phyloP scores from a whole-genome alignment of 768 basidiomycete genomes.

The Suillus decipiens region DNA sequence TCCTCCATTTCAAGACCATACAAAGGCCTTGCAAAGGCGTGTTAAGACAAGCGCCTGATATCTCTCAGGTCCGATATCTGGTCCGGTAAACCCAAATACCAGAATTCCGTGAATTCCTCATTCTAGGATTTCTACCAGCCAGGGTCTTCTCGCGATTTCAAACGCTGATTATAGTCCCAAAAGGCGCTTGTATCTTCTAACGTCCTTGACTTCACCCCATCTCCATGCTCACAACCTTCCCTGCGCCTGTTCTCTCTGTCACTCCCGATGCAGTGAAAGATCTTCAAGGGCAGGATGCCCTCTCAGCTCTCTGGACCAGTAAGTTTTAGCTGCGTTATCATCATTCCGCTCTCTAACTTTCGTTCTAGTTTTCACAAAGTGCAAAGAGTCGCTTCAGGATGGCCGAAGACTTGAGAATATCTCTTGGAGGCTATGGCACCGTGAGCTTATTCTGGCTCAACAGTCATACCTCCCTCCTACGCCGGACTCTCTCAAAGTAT shows the following conservation, averaged over 20 bases:
- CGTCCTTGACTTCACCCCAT: constrained; percentile 15
- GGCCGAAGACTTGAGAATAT: constrained; percentile 87
- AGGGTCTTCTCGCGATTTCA: constrained; percentile 17
- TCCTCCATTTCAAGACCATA: background rate
- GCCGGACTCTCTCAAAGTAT: constrained; percentile 26
- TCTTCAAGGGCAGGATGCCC: constrained; percentile 67
- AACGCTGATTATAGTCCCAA: constrained; percentile 24
- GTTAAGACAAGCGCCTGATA: background rate
- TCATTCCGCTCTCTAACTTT: constrained; percentile 12
- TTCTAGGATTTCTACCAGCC: constrained; percentile 15
- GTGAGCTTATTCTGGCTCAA: constrained; percentile 50
- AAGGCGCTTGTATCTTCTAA: constrained; percentile 13
- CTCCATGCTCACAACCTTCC: constrained; percentile 52
- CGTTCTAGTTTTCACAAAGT: constrained; percentile 76
- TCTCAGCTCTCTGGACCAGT: constrained; percentile 72
- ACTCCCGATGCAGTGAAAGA: constrained; percentile 66
- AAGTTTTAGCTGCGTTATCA: constrained; percentile 21
- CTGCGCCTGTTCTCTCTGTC: constrained; percentile 68
- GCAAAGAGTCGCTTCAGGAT: constrained; percentile 75
- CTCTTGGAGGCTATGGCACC: constrained; percentile 83
- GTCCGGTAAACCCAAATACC: background rate
- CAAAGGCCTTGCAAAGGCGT: constrained; percentile 1
- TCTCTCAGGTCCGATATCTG: background rate
- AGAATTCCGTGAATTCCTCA: constrained; percentile 19
- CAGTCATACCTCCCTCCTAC: constrained; percentile 27